These are phyloP conservation scores for Russula ochroleuca DNA, from an alignment of 768 basidiomycete genomes.

Conservation along the genomic window DNA sequence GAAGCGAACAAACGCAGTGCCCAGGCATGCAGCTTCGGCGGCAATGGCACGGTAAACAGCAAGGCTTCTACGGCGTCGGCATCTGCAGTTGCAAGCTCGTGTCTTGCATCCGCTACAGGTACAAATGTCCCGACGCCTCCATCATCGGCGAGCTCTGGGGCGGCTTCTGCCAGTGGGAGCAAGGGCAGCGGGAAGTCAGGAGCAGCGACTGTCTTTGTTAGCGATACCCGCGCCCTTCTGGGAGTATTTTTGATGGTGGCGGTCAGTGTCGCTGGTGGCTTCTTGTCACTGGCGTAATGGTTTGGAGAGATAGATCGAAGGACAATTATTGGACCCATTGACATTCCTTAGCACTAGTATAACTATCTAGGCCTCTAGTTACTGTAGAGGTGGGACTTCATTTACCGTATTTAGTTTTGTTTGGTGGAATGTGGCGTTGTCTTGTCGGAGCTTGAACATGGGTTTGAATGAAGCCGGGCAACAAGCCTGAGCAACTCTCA, in stretches of 20 bases:
- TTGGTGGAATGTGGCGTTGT: constrained; percentile 23
- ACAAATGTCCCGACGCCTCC: constrained; percentile 59
- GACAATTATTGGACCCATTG: constrained; percentile 6
- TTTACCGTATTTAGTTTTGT: constrained; percentile 6
- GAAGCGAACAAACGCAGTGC: constrained; percentile 53
- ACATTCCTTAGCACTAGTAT: constrained; percentile 11
- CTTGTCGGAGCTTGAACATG: constrained; percentile 29
- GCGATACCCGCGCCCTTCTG: constrained; percentile 36
- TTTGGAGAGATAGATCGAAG: not conserved
- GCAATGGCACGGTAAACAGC: constrained; percentile 76
- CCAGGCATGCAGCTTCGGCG: constrained; percentile 71
- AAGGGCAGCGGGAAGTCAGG: constrained; percentile 29
- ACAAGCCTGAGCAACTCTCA: constrained; percentile 1
- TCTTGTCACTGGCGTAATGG: constrained; percentile 42
- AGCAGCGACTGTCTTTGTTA: constrained; percentile 30
- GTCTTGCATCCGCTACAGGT: constrained; percentile 57
- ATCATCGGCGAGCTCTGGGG: constrained; percentile 25
- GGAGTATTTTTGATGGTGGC: constrained; percentile 38
- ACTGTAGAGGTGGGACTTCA: not conserved
- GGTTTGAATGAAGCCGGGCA: constrained; percentile 7
- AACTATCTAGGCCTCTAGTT: not conserved
- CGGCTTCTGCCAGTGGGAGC: constrained; percentile 25
- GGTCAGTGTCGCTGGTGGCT: constrained; percentile 40
- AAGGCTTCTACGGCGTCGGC: constrained; percentile 47
- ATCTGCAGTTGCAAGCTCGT: constrained; percentile 59